Evolutionary conservation across 2,329 filamentous ascomycete genomes (phyloP), one percentile per base, ranked within the genome.

Genomic region (Nakataea oryzae): DNA sequence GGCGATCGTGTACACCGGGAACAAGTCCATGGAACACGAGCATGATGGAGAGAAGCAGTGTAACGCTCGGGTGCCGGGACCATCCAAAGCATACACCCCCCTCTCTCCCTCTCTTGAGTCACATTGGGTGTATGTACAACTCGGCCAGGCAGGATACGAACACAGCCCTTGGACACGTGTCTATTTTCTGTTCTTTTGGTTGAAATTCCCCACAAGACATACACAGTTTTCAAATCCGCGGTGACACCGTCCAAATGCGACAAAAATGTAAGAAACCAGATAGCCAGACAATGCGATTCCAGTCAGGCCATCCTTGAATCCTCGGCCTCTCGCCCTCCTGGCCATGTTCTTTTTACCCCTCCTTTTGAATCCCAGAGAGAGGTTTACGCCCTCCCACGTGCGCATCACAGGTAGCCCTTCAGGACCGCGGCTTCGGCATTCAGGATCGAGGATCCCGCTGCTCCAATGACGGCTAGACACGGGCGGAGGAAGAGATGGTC

Each of bases 401-500:
- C 8, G 41, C 17, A 50, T 74, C 80, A 92, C 66, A 93, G 81
- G 70, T 88, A 91, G 6, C 93, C 93, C 79, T 96, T 96, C 67
- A 97, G 83, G 13, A 96, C 87, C 28, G 92, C 91, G 30, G 92
- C 91, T 75, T 97, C 93, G 30, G 93, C 92, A 70, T 97, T 97
- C 69, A 97, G 76, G 75, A 97, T 96, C 34, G 91, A 96, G 2
- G 91, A 96, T 13, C 95, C 95, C n/a, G 93, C 93, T 34, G 95
- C 95, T 67, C 93, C 93, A 73, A 99, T 93, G 62, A 99, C 89
- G 65, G 93, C 87, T 86, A n/a, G 47, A 13, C 27, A 24, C 14
- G 29, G 29, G 13, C 14, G 6, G 27, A 13, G 4, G 6, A 30
- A 56, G 54, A 29, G n/a, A 21, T 27, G 24, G 26, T 56, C 26